Conservation (phyloP, 2,329 filamentous ascomycete species). For the Tolypocladium ovalisporum region DNA sequence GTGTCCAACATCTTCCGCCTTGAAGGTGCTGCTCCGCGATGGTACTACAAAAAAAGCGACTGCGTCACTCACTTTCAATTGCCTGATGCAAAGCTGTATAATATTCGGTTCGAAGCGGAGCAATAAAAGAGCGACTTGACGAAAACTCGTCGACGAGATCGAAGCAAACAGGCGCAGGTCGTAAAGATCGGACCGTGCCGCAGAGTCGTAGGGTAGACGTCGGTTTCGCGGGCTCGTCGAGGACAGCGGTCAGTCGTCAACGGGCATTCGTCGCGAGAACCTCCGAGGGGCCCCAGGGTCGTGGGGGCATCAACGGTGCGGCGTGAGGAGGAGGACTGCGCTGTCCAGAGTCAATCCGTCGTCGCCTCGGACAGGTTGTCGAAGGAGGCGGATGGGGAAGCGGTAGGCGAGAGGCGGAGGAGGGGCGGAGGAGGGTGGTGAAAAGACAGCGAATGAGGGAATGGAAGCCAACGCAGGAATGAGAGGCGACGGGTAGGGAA, state of each 20-base stretch:
- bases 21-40: neutral
- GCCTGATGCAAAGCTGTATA: slow-evolving; percentile 5
- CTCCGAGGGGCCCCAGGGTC: slow-evolving; percentile 16
- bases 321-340: slow-evolving; percentile 8
- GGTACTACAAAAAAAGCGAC: neutral
- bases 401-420: slow-evolving; percentile 12
- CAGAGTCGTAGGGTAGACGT: slow-evolving; percentile 5
- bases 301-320: slow-evolving; percentile 13
- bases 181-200: slow-evolving; percentile 15
- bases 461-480: slow-evolving; percentile 15
- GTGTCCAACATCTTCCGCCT: neutral
- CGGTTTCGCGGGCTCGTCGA: slow-evolving; percentile 8
- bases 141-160: slow-evolving; percentile 29
- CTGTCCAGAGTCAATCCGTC: slow-evolving; percentile 22
- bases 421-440: slow-evolving; percentile 6
- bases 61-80: slow-evolving; percentile 9
- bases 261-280: slow-evolving; percentile 21
- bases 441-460: slow-evolving; percentile 16
- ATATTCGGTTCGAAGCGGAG: slow-evolving; percentile 3
- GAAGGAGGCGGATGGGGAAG: slow-evolving; percentile 14
- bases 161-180: slow-evolving; percentile 14
- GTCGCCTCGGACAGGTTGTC: slow-evolving; percentile 20
- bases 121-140: slow-evolving; percentile 34
- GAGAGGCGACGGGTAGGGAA: slow-evolving; percentile 14
- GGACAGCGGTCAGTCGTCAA: slow-evolving; percentile 16